A percentile compares a stretch with the other conserved stretches of the same genome.
These are phyloP conservation scores for Saccharomycopsis oosterbeekiorum DNA, from an alignment of 805 yeast genomes.

Conservation along the genomic window DNA sequence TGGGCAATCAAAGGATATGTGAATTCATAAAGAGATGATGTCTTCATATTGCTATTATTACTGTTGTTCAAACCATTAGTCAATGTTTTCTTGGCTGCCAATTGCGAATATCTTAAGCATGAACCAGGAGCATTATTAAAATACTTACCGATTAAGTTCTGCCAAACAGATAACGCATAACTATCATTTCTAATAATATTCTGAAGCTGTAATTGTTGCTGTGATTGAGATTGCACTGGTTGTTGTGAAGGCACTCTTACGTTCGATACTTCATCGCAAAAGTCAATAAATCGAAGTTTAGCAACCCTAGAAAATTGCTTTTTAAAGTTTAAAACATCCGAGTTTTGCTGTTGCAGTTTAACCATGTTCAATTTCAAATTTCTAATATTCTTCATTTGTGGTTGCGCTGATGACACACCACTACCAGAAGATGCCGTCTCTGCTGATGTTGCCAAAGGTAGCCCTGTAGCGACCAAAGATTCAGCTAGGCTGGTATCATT, in stretches of 20 bases:
- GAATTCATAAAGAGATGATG: constrained; percentile 3
- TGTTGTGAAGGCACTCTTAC: not conserved
- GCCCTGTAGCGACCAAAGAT: not conserved
- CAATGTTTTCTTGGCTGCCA: not conserved
- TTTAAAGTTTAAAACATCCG: not conserved
- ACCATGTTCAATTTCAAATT: not conserved
- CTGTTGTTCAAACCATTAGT: not conserved
- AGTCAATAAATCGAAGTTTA: constrained; percentile 8
- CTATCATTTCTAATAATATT: not conserved
- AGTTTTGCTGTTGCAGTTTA: not conserved
- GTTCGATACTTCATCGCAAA: constrained; percentile 10
- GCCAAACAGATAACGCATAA: constrained; percentile 6
- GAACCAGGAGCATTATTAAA: constrained; percentile 5
- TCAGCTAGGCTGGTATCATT: not conserved
- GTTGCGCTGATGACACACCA: not conserved
- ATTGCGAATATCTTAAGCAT: constrained; percentile 3
- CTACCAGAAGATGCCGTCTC: not conserved
- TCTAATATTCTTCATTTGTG: not conserved
- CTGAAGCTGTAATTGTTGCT: constrained; percentile 1
- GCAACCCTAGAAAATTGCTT: constrained; percentile 12
- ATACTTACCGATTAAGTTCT: constrained; percentile 9
- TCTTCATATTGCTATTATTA: not conserved
- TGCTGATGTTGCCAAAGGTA: not conserved
- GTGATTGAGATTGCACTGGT: not conserved
- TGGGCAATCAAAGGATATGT: constrained; percentile 10